phyloP scores from a whole-genome alignment of 352 stramenopile species.

The Aphanomyces stellatus region DNA sequence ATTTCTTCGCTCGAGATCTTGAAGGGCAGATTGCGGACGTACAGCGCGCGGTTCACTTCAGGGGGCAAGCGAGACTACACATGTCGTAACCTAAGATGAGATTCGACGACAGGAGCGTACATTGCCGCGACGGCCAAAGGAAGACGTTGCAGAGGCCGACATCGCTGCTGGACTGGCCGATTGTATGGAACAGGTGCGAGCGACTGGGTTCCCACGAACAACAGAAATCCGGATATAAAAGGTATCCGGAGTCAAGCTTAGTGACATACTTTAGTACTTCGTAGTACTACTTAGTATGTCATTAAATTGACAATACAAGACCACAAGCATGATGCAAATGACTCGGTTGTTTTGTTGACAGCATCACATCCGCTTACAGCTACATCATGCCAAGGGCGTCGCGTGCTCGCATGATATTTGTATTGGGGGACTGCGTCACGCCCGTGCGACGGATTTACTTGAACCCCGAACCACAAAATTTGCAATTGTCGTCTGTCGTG shows the following conservation, averaged over 20 bases:
- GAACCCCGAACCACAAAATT: neutral
- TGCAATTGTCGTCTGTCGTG: neutral
- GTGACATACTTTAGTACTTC: too few species aligned
- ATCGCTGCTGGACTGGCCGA: neutral
- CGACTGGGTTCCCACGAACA: neutral
- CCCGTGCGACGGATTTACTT: neutral
- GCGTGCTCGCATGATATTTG: too few species aligned
- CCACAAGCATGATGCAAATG: too few species aligned
- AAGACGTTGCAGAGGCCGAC: too few species aligned
- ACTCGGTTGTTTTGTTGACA: too few species aligned
- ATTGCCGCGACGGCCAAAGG: constrained; percentile 20
- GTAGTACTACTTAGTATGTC: too few species aligned
- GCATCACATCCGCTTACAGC: too few species aligned
- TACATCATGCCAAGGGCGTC: too few species aligned
- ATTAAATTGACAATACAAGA: too few species aligned
- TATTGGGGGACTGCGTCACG: too few species aligned
- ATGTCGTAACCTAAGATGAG: neutral
- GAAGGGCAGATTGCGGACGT: constrained; percentile 98
- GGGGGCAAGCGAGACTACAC: constrained; percentile 86
- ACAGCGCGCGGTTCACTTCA: constrained; percentile 97
- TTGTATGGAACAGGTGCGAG: constrained; percentile 1
- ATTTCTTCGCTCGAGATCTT: constrained; percentile 98
- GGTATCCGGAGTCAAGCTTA: neutral
- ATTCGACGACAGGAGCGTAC: constrained; percentile 26
- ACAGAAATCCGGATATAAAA: neutral